Base-by-base conservation (phyloP, 306 rosid species). In the Quercus wislizeni region DNA sequence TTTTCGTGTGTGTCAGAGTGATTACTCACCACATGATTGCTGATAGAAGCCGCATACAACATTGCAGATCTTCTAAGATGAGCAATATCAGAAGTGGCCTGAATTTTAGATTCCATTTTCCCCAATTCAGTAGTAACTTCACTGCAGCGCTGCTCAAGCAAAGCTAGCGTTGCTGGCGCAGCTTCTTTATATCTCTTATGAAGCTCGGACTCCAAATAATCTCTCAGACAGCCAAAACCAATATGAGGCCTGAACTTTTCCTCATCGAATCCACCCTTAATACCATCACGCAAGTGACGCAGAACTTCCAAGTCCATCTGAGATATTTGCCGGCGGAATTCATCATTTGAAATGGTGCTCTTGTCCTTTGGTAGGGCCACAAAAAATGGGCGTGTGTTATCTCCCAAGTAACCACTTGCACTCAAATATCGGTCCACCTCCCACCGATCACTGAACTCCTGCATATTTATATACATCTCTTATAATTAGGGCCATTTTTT, bases 391-490 rank as follows among this genome's bases (percentile, higher is more conserved):
- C 61, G 90, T 10, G 89, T 84, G 78, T 73, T 84, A 59, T 95
- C 99, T 71, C 99, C 98, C 52, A 95, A 92, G 84, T 92, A 95
- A 79, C 97, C 96, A 78, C 92, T 91, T 74, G 97, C 99, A 87
- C 99, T 91, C 88, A 95, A 87, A 86, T 95, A 95, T 15, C 94
- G 91, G 87, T 95, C 99, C 84, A 95, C 99, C 88, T 95, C 99
- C 99, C 98, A 95, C 76, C 97, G 77, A 54, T 95, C 99, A 83
- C 86, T 67, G 76, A 95, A 95, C 80, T 95, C 99, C 99, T 95
- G 90, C 84, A 78, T 55, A 67, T 19, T 21, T 80, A 73, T 55
- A 77, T n/a, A 55, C 59, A 49, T 10, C 11, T 41, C 11, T 41
- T 41, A 41, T 41, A 41, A 41, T 41, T 41, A 41, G 46, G 46